Evolutionary conservation across 108 stramenopile genomes (phyloP).

Genomic region (Nannochloropsis oceanica): DNA sequence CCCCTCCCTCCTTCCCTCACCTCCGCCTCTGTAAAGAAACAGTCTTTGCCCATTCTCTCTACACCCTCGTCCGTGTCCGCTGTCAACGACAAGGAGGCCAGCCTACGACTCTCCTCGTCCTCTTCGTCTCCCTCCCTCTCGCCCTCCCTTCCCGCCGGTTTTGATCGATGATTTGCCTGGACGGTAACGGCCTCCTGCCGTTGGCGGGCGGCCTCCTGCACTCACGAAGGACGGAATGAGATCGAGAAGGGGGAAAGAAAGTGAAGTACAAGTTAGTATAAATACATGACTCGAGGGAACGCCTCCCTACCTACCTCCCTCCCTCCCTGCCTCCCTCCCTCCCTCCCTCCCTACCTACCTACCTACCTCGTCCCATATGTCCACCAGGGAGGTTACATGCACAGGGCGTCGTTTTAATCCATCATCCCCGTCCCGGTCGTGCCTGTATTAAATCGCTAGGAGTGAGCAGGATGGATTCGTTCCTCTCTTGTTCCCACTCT

Average conservation of each 20-base stretch:
- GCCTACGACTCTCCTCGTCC: not conserved
- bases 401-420: not conserved
- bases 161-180: not conserved
- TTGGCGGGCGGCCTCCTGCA: not conserved
- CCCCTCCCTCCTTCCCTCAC: not conserved
- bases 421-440: not conserved
- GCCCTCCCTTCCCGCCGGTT: not conserved
- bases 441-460: too few relatives aligned
- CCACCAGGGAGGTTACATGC: constrained; percentile 22
- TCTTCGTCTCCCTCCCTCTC: not conserved
- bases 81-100: not conserved
- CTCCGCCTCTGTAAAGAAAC: not conserved
- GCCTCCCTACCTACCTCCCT: not conserved
- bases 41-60: not conserved
- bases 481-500: too few relatives aligned
- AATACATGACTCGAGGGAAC: not conserved
- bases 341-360: not conserved
- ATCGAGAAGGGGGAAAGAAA: not conserved
- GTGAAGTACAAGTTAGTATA: not conserved
- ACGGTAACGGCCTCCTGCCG: not conserved
- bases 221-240: not conserved
- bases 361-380: constrained; percentile 30
- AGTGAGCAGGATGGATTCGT: too few relatives aligned
- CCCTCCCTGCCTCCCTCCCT: not conserved
- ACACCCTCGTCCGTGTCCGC: not conserved